Conservation (phyloP, 2,329 filamentous ascomycete genomes). For the Penicillium decumbens region DNA sequence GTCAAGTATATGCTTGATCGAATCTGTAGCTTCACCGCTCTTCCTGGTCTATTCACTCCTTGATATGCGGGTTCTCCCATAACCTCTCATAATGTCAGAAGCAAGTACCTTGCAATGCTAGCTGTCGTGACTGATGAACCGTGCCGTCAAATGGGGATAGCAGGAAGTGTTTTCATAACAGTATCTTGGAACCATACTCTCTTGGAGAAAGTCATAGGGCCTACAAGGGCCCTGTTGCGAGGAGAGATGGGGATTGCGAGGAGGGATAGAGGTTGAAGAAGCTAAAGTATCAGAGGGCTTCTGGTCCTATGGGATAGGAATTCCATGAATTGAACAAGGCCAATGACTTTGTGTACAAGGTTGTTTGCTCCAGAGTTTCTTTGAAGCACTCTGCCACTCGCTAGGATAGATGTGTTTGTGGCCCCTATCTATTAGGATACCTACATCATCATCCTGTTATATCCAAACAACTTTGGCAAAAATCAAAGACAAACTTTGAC, state of each 20-base stretch:
- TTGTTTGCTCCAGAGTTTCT: neutral
- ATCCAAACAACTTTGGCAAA: too few species aligned
- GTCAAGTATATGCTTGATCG: constrained; percentile 71
- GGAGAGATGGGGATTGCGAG: too few species aligned
- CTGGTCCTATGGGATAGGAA: neutral
- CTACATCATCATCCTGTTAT: too few species aligned
- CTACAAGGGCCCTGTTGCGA: constrained; percentile 30
- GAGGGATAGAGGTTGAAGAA: too few species aligned
- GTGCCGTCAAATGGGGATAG: constrained; percentile 35
- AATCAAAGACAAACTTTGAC: neutral
- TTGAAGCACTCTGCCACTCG: neutral
- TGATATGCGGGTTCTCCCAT: constrained; percentile 72
- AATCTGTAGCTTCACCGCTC: constrained; percentile 70
- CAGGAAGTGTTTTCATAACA: constrained; percentile 36
- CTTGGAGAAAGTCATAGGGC: constrained; percentile 19
- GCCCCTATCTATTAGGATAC: too few species aligned
- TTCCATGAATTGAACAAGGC: neutral
- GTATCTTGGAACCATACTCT: constrained; percentile 26
- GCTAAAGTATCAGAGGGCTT: constrained; percentile 14
- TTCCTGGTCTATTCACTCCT: constrained; percentile 77
- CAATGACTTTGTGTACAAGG: neutral
- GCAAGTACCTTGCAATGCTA: too few species aligned
- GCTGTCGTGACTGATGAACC: too few species aligned
- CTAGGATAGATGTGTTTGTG: neutral
- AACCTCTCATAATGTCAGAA: too few species aligned